phyloP scores from a whole-genome alignment of 495 filamentous ascomycete genomes.

The Neurospora terricola region DNA sequence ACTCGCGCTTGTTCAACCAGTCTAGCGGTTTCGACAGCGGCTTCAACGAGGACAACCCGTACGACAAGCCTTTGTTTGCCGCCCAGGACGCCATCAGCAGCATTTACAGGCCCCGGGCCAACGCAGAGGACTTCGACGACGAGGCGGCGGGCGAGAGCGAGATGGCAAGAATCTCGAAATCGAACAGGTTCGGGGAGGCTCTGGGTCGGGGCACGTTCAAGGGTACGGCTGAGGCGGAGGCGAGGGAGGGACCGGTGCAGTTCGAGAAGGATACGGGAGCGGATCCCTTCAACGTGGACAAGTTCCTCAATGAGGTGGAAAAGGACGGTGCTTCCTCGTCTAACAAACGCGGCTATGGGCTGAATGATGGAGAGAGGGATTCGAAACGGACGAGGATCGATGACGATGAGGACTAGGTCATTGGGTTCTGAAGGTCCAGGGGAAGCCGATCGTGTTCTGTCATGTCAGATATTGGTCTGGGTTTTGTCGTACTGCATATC shows the following conservation, averaged over 20 bases:
- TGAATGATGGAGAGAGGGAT: conserved; percentile 64
- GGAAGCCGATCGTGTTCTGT: neutral
- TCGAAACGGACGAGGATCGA: conserved; percentile 74
- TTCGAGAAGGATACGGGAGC: conserved; percentile 84
- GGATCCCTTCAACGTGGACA: conserved; percentile 89
- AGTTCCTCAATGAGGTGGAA: conserved; percentile 74
- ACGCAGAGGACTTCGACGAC: conserved; percentile 60
- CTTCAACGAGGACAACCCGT: conserved; percentile 96
- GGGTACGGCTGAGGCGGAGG: conserved; percentile 80
- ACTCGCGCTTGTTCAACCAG: conserved; percentile 92
- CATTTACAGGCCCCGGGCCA: conserved; percentile 79
- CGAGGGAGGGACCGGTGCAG: conserved; percentile 83
- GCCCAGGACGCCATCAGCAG: conserved; percentile 91
- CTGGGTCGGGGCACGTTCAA: conserved; percentile 87
- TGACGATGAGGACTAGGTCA: conserved; percentile 46
- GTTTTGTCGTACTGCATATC: neutral
- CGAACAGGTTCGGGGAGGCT: conserved; percentile 68
- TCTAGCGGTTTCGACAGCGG: conserved; percentile 76
- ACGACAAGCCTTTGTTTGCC: conserved; percentile 95
- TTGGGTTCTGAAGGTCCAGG: neutral
- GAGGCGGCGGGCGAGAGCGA: conserved; percentile 72
- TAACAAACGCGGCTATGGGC: conserved; percentile 71
- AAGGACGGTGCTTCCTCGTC: conserved; percentile 35
- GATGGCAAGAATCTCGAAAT: conserved; percentile 78
- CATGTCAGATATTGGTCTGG: neutral